A percentile compares a stretch with the other conserved stretches of the same genome.
These are phyloP conservation scores for Obba rivulosa DNA, from an alignment of 768 basidiomycete species.

Conservation along the genomic window DNA sequence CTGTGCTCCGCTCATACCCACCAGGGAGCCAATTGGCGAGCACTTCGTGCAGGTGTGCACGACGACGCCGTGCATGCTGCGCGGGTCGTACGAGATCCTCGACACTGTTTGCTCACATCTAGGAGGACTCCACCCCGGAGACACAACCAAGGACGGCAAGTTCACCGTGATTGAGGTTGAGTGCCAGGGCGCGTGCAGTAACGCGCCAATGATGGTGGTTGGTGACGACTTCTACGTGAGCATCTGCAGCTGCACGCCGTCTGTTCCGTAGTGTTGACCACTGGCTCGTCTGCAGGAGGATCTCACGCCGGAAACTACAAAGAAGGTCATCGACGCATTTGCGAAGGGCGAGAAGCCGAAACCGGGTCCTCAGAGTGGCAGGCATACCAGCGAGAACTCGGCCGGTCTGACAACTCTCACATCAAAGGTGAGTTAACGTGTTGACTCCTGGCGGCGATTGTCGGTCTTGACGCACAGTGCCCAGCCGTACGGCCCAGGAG, in stretches of 20 bases:
- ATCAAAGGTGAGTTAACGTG: constrained; percentile 48
- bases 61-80: constrained; percentile 96
- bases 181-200: constrained; percentile 97
- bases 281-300: constrained; percentile 58
- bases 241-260: not conserved
- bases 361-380: constrained; percentile 88
- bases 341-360: constrained; percentile 81
- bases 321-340: constrained; percentile 75
- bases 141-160: constrained; percentile 93
- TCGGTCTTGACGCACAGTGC: not conserved
- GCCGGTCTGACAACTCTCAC: constrained; percentile 81
- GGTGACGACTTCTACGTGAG: constrained; percentile 95
- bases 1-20: not conserved
- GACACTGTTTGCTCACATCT: constrained; percentile 80
- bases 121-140: constrained; percentile 77
- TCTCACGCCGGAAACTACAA: constrained; percentile 70
- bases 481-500: constrained; percentile 94
- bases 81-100: constrained; percentile 87
- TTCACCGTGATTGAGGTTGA: constrained; percentile 98
- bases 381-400: constrained; percentile 89
- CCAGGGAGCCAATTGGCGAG: constrained; percentile 86
- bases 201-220: constrained; percentile 95
- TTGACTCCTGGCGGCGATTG: constrained; percentile 5
- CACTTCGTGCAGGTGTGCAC: constrained; percentile 98
- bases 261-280: constrained; percentile 5